Evolutionary conservation across 306 rosid species (phyloP), one percentile per base, ranked within the genome.

Genomic region (Corylus heterophylla): DNA sequence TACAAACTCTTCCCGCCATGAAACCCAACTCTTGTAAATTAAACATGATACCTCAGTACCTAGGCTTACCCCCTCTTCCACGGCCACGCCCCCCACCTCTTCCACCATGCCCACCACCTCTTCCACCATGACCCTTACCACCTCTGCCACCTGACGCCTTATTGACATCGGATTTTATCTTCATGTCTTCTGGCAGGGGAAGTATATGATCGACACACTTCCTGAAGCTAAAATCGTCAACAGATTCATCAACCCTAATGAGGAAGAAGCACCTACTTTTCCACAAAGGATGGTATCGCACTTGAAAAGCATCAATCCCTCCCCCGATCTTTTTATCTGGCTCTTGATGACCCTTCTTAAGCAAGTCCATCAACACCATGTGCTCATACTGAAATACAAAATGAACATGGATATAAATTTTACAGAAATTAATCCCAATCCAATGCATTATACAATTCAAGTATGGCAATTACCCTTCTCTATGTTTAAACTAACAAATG

Each of bases 181-280:
- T 91, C 97, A 94, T 85, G 72, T 83, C 89, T 66, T 88, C 93
- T 4, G 98, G 98, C 88, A 94, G 79, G 54, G 97, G 94, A 74
- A 87, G 89, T 51, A 94, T 92, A 45, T 74, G 88, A 84, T 94
- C 89, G 51, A 92, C 94, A 48, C 97, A 94, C 87, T 92, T 94
- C 42, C 98, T 85, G 86, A 92, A 94, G 90, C 98, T 90, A 74
- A 94, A 94, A 76, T 94, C 97, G 78, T 94, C 97, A 12, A 59
- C 73, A 6, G 91, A 84, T 45, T 67, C 89, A 78, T 94, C 94
- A 70, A 83, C 87, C 82, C 94, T 86, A 37, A 92, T 44, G 76
- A 94, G 92, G 91, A 89, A 90, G 88, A 89, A 90, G 85, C 97
- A 94, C 82, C 86, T 89, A 62, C 93, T 92, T 79, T 85, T 90